Evolutionary conservation across 352 stramenopile genomes (phyloP), one percentile per base, ranked within the genome.

Genomic region (Aphanomyces astaci): DNA sequence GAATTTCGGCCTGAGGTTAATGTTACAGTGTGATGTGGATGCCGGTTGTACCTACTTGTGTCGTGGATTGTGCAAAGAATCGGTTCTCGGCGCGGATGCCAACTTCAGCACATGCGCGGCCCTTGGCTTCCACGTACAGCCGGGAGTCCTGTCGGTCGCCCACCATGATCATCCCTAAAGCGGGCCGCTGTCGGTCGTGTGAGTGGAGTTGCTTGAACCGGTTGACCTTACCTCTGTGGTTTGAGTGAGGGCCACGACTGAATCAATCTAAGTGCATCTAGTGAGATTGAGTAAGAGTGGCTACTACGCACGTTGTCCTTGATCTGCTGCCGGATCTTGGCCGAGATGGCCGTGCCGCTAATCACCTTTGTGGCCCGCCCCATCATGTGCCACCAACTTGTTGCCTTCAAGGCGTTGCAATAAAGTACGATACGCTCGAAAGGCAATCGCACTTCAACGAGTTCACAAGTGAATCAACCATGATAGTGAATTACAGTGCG

Each of bases 41-140:
- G n/a, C n/a, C n/a, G n/a, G n/a, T n/a, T n/a, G n/a, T n/a, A n/a
- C 9, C 10, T 73, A 94, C 86, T 76, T 94, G 78, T 4, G 71
- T 76, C 3, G 83, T 80, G 43, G 57, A 54, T 33, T 89, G 80
- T 0, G 89, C 68, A 27, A 96, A 89, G 13, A 95, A 70, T 54
- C 88, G 88, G 67, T 97, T 90, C 69, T 97, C 89, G 2, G 87
- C 96, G 0, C 76, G 72, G 68, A 99, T 98, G 43, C 96, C 97
- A 2, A 93, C 83, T 75, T 97, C 90, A 39, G 82, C 82, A 60
- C 95, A 99, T 22, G 97, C 97, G 57, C 94, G 93, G 72, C 98
- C 94, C 80, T 99, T 99, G 79, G 98, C 98, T 49, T 95, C 88
- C 36, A 99, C 98, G 75, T 99, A 99, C 27, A 98, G 92, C 22